Percentiles rank a stretch among this genome's conserved stretches.
Conservation (phyloP, 2,329 filamentous ascomycete species). For the Colletotrichum sidae region DNA sequence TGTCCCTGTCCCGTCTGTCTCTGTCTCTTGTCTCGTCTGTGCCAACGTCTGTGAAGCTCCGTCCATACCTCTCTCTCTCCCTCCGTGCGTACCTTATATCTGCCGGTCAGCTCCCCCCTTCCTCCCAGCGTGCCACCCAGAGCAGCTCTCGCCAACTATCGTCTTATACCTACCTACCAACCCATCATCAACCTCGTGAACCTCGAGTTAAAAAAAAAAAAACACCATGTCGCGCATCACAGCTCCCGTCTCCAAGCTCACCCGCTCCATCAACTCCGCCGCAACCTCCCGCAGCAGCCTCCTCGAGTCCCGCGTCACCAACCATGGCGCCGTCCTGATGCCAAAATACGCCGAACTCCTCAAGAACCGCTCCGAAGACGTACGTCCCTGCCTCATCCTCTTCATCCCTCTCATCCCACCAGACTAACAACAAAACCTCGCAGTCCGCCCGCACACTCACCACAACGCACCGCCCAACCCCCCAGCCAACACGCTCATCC, state of each 20-base stretch:
- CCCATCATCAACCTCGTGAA: not conserved
- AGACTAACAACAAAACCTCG: constrained; percentile 34
- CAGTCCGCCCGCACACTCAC: constrained; percentile 55
- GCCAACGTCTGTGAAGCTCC: constrained; percentile 22
- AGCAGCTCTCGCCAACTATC: constrained; percentile 6
- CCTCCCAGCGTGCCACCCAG: not conserved
- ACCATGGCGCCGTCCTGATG: constrained; percentile 53
- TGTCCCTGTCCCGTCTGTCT: constrained; percentile 19
- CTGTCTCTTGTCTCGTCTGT: constrained; percentile 1
- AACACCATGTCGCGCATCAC: constrained; percentile 62
- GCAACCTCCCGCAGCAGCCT: constrained; percentile 49
- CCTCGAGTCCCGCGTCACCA: constrained; percentile 44
- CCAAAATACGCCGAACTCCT: constrained; percentile 62
- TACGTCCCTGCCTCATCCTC: constrained; percentile 44
- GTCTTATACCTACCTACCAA: not conserved
- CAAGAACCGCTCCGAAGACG: constrained; percentile 54
- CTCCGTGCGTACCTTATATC: constrained; percentile 31
- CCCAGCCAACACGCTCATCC: constrained; percentile 52
- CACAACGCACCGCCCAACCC: constrained; percentile 61
- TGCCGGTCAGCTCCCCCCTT: constrained; percentile 30
- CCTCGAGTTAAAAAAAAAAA: too few relatives aligned
- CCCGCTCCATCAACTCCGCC: constrained; percentile 59
- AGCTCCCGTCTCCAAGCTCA: constrained; percentile 60
- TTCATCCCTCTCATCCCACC: not conserved
- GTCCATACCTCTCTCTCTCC: constrained; percentile 19